Percentiles rank a stretch among this genome's conserved stretches.
Evolutionary conservation across 768 basidiomycete genomes (phyloP).

Genomic region (Dentipellis fragilis): DNA sequence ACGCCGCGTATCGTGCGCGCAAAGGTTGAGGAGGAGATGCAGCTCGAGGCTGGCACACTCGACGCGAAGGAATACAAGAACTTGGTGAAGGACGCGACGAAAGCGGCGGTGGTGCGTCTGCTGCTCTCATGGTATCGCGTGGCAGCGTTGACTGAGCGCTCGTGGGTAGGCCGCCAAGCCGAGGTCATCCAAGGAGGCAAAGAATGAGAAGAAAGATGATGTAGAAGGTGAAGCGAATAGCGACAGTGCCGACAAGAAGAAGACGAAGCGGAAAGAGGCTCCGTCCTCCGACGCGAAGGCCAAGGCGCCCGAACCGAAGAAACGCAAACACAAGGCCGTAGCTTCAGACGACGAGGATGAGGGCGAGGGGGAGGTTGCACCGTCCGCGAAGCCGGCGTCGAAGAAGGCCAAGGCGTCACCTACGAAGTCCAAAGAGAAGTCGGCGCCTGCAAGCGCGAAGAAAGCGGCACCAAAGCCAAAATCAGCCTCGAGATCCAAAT

Average conservation of each 20-base stretch:
- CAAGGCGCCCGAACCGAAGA: background rate
- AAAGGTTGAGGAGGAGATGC: slow-evolving; percentile 36
- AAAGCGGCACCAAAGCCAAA: background rate
- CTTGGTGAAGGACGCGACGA: slow-evolving; percentile 33
- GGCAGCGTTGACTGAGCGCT: background rate
- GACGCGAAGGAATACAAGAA: slow-evolving; percentile 34
- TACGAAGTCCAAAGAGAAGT: background rate
- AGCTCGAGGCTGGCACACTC: slow-evolving; percentile 34
- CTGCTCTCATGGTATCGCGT: background rate
- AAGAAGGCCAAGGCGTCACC: background rate
- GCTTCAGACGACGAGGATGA: background rate
- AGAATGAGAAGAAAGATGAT: background rate
- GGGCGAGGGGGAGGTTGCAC: background rate
- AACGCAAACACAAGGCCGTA: background rate
- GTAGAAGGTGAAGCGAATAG: background rate
- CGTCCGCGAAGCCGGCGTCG: background rate
- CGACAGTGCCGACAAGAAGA: background rate
- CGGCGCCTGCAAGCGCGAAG: background rate
- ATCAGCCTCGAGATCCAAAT: background rate
- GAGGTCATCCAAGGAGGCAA: background rate
- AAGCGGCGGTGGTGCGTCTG: slow-evolving; percentile 26
- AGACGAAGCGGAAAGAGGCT: background rate
- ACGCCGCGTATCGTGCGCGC: slow-evolving; percentile 43
- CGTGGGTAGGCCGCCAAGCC: background rate
- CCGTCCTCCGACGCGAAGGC: background rate